phyloP scores from a whole-genome alignment of 2,329 filamentous ascomycete species.

The Bipolaris victoriae region DNA sequence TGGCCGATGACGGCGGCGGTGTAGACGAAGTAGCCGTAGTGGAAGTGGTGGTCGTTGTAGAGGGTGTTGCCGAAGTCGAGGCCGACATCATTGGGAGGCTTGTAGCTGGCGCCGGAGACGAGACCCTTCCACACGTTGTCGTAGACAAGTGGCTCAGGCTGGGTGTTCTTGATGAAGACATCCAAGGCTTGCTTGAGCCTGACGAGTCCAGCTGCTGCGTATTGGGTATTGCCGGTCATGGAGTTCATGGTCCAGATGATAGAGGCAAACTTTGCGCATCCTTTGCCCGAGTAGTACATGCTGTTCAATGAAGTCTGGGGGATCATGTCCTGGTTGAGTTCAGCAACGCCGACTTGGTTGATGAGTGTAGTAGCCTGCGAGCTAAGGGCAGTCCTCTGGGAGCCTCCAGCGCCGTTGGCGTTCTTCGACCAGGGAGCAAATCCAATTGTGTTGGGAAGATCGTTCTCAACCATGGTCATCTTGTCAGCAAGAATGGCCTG shows the following conservation, averaged over 20 bases:
- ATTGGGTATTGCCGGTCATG: conserved; percentile 65
- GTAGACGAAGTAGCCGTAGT: conserved; percentile 86
- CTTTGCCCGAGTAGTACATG: conserved; percentile 87
- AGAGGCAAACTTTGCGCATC: conserved; percentile 53
- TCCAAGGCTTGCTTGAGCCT: conserved; percentile 59
- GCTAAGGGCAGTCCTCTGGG: conserved; percentile 48
- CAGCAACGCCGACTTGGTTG: conserved; percentile 66
- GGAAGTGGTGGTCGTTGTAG: conserved; percentile 75
- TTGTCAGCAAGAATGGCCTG: conserved; percentile 62
- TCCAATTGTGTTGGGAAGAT: conserved; percentile 73
- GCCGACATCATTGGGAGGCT: conserved; percentile 56
- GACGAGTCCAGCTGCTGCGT: conserved; percentile 59
- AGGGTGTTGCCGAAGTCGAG: conserved; percentile 90
- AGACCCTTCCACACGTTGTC: conserved; percentile 77
- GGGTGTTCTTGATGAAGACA: conserved; percentile 56
- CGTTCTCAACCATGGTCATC: conserved; percentile 73
- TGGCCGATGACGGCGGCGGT: conserved; percentile 84
- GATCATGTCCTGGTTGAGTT: conserved; percentile 77
- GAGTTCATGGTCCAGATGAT: conserved; percentile 57
- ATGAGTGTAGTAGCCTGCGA: conserved; percentile 64
- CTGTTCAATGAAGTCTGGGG: conserved; percentile 79
- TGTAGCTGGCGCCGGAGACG: conserved; percentile 74
- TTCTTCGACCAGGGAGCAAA: conserved; percentile 79
- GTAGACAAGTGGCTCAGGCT: conserved; percentile 62
- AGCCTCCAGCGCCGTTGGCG: conserved; percentile 43